Conservation (phyloP, 768 basidiomycete genomes). For the Phylloporus sp. region DNA sequence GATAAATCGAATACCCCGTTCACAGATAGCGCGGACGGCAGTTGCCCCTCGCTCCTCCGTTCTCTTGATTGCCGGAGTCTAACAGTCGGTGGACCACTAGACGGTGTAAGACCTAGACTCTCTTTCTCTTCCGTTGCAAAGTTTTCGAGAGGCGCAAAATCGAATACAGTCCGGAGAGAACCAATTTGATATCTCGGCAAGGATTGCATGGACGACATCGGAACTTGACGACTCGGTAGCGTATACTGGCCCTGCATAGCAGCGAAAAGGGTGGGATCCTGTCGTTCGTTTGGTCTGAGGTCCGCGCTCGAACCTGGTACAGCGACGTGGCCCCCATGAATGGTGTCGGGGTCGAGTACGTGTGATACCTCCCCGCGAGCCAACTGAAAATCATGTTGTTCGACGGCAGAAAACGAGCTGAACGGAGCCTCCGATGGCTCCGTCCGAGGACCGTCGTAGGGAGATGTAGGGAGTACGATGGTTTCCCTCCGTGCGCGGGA, state of each 20-base stretch:
- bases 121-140: constrained; percentile 70
- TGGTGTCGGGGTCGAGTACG: constrained; percentile 3
- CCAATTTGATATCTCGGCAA: constrained; percentile 70
- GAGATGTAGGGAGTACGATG: constrained; percentile 35
- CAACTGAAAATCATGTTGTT: constrained; percentile 44
- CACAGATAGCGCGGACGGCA: neutral
- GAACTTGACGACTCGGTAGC: constrained; percentile 27
- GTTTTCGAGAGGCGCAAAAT: constrained; percentile 72
- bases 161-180: constrained; percentile 52
- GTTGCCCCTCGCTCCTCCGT: constrained; percentile 7
- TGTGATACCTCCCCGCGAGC: constrained; percentile 32
- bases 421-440: constrained; percentile 34
- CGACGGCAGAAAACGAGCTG: constrained; percentile 42
- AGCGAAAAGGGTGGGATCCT: constrained; percentile 47
- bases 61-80: constrained; percentile 11
- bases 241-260: constrained; percentile 15
- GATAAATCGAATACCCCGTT: constrained; percentile 9
- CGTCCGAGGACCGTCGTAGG: constrained; percentile 29
- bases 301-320: constrained; percentile 17
- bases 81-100: constrained; percentile 26
- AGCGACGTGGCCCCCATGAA: constrained; percentile 8
- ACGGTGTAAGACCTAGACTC: constrained; percentile 52
- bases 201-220: constrained; percentile 34
- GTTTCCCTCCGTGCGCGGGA: constrained; percentile 69
- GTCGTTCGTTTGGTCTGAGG: constrained; percentile 38